A percentile compares a stretch with the other conserved stretches of the same genome.
Conservation (phyloP, 2,329 filamentous ascomycete genomes). For the Nothopassalora personata region DNA sequence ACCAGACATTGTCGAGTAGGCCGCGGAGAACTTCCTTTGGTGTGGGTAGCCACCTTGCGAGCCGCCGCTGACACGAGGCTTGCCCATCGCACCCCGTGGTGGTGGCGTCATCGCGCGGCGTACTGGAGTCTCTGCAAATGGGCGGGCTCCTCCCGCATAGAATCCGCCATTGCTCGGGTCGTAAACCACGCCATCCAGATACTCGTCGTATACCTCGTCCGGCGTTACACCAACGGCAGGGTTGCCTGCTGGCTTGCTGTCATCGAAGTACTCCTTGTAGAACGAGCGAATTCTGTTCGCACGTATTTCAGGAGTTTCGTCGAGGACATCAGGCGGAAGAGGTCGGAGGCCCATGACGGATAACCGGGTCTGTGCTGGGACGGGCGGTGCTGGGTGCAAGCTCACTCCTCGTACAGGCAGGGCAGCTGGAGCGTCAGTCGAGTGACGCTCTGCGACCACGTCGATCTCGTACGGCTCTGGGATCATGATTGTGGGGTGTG, state of each 20-base stretch:
- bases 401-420: slow-evolving; percentile 16
- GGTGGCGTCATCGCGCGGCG: slow-evolving; percentile 95
- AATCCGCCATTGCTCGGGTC: slow-evolving; percentile 59
- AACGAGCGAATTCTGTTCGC: slow-evolving; percentile 97
- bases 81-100: slow-evolving; percentile 51
- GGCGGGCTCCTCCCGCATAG: slow-evolving; percentile 48
- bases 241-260: slow-evolving; percentile 49
- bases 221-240: slow-evolving; percentile 45
- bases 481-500: slow-evolving; percentile 14
- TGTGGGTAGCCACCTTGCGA: slow-evolving; percentile 34
- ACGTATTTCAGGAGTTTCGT: slow-evolving; percentile 87
- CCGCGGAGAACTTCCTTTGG: slow-evolving; percentile 31
- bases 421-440: slow-evolving; percentile 8
- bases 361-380: slow-evolving; percentile 36
- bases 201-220: slow-evolving; percentile 71
- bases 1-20: slow-evolving; percentile 31
- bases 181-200: slow-evolving; percentile 54
- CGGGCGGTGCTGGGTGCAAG: slow-evolving; percentile 6
- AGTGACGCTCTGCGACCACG: slow-evolving; percentile 24
- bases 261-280: slow-evolving; percentile 99
- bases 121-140: slow-evolving; percentile 77
- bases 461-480: slow-evolving; percentile 26
- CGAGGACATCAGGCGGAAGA: slow-evolving; percentile 77
- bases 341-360: slow-evolving; percentile 65
- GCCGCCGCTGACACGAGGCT: slow-evolving; percentile 45